Percentiles rank a stretch among this genome's conserved stretches.
phyloP scores from a whole-genome alignment of 225 moss, liverwort and hornwort genomes.

The Thuidium tamariscinum region DNA sequence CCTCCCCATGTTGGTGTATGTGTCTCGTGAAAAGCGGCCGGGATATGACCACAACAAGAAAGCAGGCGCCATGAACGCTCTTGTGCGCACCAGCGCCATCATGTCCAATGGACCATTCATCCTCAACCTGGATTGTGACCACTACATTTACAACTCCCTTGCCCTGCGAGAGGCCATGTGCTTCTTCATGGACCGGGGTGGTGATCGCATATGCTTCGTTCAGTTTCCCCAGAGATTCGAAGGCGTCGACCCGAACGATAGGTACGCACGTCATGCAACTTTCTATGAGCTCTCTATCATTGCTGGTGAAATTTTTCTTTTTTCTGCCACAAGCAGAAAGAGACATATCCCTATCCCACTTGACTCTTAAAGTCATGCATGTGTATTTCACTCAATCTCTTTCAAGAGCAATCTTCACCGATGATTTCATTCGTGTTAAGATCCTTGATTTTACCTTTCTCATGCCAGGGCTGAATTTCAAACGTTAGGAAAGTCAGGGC shows the following conservation, averaged over 20 bases:
- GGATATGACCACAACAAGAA: conserved; percentile 97
- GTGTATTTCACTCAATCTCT: neutral
- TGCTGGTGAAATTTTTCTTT: neutral
- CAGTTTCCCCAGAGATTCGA: conserved; percentile 92
- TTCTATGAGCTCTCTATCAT: neutral
- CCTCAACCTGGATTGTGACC: conserved; percentile 85
- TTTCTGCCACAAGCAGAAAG: neutral
- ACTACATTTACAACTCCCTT: conserved; percentile 73
- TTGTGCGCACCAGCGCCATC: conserved; percentile 86
- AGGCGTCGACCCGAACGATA: conserved; percentile 81
- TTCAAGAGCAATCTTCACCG: neutral
- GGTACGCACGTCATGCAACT: neutral
- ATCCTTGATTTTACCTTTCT: neutral
- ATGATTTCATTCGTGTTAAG: neutral
- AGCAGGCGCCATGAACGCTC: conserved; percentile 91
- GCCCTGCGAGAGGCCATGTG: conserved; percentile 88
- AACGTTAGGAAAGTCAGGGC: neutral
- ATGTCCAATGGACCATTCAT: conserved; percentile 95
- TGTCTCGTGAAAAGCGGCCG: conserved; percentile 83
- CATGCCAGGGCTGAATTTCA: neutral
- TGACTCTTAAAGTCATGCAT: neutral
- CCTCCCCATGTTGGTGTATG: conserved; percentile 89
- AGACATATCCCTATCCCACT: neutral
- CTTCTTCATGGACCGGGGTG: conserved; percentile 83
- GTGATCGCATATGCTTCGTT: conserved; percentile 60